Evolutionary conservation across 805 yeast genomes (phyloP), one percentile per base, ranked within the genome.

Genomic region (Candida maris): DNA sequence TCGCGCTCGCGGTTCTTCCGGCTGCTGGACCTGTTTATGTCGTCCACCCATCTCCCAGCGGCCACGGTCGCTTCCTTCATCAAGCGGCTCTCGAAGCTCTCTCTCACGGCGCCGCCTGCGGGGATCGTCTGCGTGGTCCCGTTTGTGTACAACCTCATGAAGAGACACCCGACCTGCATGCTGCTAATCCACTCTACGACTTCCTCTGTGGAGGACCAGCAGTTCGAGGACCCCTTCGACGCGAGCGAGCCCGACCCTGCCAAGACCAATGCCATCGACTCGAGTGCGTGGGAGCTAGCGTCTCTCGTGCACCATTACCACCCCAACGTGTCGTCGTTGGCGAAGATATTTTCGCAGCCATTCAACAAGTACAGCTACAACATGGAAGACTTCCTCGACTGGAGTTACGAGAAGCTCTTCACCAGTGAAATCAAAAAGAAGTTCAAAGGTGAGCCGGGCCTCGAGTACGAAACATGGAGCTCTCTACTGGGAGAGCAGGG

Each of bases 141-240:
- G n/a, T 87, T 93, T 57, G 72, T 88, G 9, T 91, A 91, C 65
- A 91, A 91, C 59, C 71, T 88, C 45, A 61, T 93, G 52, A 91
- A 86, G 57, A 78, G 86, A 51, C 98, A 93, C 62, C 97, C 97
- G 29, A 78, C 89, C 4, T 89, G 97, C 68, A 91, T 89, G 95
- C 67, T 82, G 17, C 67, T 91, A 73, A 70, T 91, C 27, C 97
- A 93, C 52, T 68, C 71, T 30, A 52, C 73, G 6, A 17, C 19
- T 9, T 15, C 31, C 1, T 56, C 56, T 3, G 75, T 68, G 37
- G 42, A 39, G 17, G 43, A 51, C 3, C 69, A 63, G 46, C 33
- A 28, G 4, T 38, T 27, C 20, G 37, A 31, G 6, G 97, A 93
- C 56, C 83, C 95, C 4, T 91, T 74, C 55, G 67, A 82, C 45